Base-by-base conservation (phyloP, 2,329 filamentous ascomycete species). In the Rutstroemia sp. region DNA sequence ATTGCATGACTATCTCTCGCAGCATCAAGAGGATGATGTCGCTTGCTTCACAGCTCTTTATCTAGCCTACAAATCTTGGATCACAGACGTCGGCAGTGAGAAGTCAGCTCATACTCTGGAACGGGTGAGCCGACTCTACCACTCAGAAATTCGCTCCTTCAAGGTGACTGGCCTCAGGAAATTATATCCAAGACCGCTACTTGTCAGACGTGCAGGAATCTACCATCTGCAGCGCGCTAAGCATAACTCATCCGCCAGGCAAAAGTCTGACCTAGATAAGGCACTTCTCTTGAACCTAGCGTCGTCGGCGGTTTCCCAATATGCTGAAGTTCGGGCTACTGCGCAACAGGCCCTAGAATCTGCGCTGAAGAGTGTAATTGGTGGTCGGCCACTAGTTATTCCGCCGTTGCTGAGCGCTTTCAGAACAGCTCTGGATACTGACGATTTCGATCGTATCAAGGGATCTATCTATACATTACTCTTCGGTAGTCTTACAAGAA, bases 1-100 rank as follows among this genome's bases (percentile, higher is more conserved):
- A 54, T 90, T 95, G 0, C 95, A 99, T 71, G 74, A 78, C 1
- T 99, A 96, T 74, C 75, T 99, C 58, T 86, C 83, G 18, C 75
- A 83, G 59, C 85, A 92, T 59, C 92, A 96, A 69, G 90, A 97
- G 69, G 94, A 99, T 67, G 94, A 99, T 69, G 94, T 99, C 0
- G 85, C 88, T 16, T 96, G 91, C 72, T 99, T 99, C 73, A 96
- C 91, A 23, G 85, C 92, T 0, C 74, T 99, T 2, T 99, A 96
- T 72, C 88, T 88, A 21, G 90, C 92, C 1, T 99, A 96, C 70
- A 81, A 90, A 45, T 94, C 90, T 8, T 99, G 92, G 91, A 97
- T 99, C 66, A 91, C 95, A 1, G 94, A 99, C 67, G 92, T 99
- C 42, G 94, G 95, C 18, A 95, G 96, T 59, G 94, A 99, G 73